A percentile compares a stretch with the other conserved stretches of the same genome.
These are phyloP conservation scores for Firmiana major DNA, from an alignment of 345 rosid genomes.

Conservation along the genomic window DNA sequence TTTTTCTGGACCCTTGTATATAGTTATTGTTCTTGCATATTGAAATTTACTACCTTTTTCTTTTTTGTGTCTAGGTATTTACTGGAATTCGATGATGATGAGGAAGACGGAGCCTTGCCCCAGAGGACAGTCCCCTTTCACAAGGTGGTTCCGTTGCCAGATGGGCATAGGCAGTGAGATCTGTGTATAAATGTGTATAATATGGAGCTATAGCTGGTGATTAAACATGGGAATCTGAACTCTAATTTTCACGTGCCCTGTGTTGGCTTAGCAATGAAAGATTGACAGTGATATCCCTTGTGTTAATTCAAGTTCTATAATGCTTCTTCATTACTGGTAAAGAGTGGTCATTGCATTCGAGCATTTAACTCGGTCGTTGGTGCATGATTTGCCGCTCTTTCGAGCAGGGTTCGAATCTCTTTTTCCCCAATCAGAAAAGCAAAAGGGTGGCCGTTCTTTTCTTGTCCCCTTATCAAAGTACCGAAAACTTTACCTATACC, in stretches of 20 bases:
- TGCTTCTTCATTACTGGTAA: neutral
- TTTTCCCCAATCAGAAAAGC: too few species aligned
- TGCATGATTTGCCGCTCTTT: too few species aligned
- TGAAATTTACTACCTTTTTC: neutral
- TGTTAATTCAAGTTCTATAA: constrained; percentile 4
- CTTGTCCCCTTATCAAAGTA: neutral
- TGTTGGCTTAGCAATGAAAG: neutral
- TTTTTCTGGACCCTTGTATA: neutral
- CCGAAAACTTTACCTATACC: neutral
- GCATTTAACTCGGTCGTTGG: neutral
- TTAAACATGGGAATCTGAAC: neutral
- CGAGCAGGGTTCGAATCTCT: too few species aligned
- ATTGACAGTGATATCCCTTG: neutral
- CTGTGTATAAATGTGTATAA: constrained; percentile 24
- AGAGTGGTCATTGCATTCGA: neutral
- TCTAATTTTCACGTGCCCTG: neutral
- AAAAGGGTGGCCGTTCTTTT: too few species aligned
- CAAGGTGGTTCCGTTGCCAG: constrained; percentile 83
- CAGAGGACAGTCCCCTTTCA: constrained; percentile 76
- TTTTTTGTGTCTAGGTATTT: constrained; percentile 51
- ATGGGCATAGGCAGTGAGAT: constrained; percentile 70
- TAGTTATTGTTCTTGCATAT: neutral
- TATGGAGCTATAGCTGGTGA: neutral
- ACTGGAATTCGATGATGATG: constrained; percentile 93
- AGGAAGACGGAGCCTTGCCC: constrained; percentile 92